Percentiles rank a stretch among this genome's conserved stretches.
phyloP scores from a whole-genome alignment of 805 yeast genomes.

The Zygosaccharomyces bisporus region DNA sequence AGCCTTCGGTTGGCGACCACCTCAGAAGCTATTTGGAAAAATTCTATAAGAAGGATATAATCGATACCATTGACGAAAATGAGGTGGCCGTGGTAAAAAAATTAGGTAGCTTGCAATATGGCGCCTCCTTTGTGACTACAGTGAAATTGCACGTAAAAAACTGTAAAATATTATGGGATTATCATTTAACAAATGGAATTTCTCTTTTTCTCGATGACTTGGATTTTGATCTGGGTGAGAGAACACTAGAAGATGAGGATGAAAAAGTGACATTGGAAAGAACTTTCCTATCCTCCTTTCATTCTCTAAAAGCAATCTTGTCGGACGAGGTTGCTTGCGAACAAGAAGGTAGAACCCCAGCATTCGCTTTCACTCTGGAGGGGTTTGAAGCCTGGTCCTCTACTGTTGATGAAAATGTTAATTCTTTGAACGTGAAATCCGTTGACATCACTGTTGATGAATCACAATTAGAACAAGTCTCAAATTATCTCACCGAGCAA shows the following conservation, averaged over 20 bases:
- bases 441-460: slow-evolving; percentile 34
- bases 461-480: slow-evolving; percentile 38
- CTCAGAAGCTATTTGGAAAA: slow-evolving; percentile 39
- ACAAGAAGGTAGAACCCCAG: slow-evolving; percentile 26
- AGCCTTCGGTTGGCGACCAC: slow-evolving; percentile 36
- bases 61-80: slow-evolving; percentile 56
- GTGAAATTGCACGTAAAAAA: slow-evolving; percentile 19
- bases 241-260: slow-evolving; percentile 18
- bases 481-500: slow-evolving; percentile 20
- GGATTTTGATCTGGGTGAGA: slow-evolving; percentile 25
- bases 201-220: slow-evolving; percentile 23
- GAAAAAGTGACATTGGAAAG: slow-evolving; percentile 16
- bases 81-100: slow-evolving; percentile 55
- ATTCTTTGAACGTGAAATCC: slow-evolving; percentile 32
- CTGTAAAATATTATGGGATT: slow-evolving; percentile 26
- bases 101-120: slow-evolving; percentile 36
- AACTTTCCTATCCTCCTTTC: slow-evolving; percentile 17
- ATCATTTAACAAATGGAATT: slow-evolving; percentile 17
- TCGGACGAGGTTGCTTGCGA: slow-evolving; percentile 8
- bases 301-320: slow-evolving; percentile 22
- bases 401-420: slow-evolving; percentile 17
- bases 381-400: slow-evolving; percentile 33
- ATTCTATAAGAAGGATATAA: slow-evolving; percentile 40
- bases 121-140: slow-evolving; percentile 15
- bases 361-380: slow-evolving; percentile 27